A percentile compares a stretch with the other conserved stretches of the same genome.
These are phyloP conservation scores for Aspergillus leporis DNA, from an alignment of 495 filamentous ascomycete species.

Conservation along the genomic window DNA sequence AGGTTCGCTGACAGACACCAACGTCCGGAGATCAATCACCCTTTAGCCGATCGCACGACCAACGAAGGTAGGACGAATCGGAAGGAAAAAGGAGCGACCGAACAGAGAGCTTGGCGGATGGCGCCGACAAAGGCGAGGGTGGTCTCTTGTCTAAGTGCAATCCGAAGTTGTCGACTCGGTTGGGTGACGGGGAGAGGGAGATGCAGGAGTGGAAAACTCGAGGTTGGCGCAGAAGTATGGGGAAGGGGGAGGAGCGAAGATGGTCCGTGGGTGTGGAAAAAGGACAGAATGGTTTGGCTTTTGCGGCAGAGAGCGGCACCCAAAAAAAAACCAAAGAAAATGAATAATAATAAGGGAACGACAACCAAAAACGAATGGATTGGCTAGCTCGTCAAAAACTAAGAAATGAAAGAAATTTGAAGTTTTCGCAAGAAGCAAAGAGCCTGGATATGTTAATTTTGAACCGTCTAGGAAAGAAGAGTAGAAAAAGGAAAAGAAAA, in stretches of 20 bases:
- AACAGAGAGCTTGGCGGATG: not conserved
- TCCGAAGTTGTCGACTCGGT: not conserved
- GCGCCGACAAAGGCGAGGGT: not conserved
- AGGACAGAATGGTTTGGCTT: not conserved
- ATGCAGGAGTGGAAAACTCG: not conserved
- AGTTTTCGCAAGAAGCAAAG: too few species aligned
- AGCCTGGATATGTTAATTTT: too few species aligned
- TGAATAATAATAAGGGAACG: not conserved
- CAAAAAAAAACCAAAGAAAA: not conserved
- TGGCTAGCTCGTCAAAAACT: not conserved
- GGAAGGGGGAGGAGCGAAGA: conserved; percentile 1
- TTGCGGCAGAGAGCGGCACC: not conserved
- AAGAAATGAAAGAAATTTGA: too few species aligned
- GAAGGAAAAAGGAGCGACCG: conserved; percentile 8
- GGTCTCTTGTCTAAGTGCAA: not conserved
- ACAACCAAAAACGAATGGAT: conserved; percentile 4
- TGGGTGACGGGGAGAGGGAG: not conserved
- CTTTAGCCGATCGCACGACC: conserved; percentile 8
- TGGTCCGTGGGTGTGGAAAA: not conserved
- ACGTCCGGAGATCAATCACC: conserved; percentile 9
- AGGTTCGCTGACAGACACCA: conserved; percentile 11
- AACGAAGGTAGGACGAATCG: conserved; percentile 3
- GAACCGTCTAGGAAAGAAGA: too few species aligned
- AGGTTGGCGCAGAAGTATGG: not conserved
- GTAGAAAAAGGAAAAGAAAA: too few species aligned